Evolutionary conservation across 306 rosid species (phyloP).

Genomic region (Urtica urens): DNA sequence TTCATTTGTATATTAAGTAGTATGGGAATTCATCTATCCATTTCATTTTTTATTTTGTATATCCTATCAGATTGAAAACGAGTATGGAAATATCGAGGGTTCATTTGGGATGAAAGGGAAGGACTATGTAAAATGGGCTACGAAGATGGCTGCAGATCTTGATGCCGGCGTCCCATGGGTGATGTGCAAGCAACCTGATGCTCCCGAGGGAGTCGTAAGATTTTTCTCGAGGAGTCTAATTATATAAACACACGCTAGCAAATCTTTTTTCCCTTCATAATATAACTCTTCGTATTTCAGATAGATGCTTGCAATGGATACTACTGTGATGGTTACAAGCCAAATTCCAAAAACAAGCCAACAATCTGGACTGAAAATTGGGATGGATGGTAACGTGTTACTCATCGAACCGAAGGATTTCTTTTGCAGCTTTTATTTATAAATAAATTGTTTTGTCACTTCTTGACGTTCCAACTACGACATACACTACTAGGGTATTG

Average conservation of each 20-base stretch:
- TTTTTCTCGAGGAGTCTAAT: constrained; percentile 16
- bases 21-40: neutral
- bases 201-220: constrained; percentile 68
- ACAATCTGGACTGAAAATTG: constrained; percentile 81
- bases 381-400: constrained; percentile 99
- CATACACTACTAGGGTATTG: neutral
- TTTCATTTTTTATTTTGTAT: constrained; percentile 13
- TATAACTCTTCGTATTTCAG: constrained; percentile 29
- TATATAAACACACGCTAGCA: too few species aligned
- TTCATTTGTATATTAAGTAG: too few species aligned
- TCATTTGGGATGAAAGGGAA: constrained; percentile 68
- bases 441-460: neutral
- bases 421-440: neutral
- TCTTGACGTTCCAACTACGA: neutral
- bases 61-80: constrained; percentile 83
- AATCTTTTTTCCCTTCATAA: too few species aligned
- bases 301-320: constrained; percentile 87
- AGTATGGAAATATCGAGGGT: constrained; percentile 81
- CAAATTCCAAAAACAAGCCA: constrained; percentile 69
- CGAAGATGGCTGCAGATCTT: constrained; percentile 79
- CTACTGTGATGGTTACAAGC: constrained; percentile 89
- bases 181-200: constrained; percentile 94
- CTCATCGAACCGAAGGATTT: too few species aligned
- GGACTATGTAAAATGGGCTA: constrained; percentile 86
- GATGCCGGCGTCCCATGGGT: constrained; percentile 98